Conservation (phyloP, 768 basidiomycete genomes). For the Boletus sensibilis region DNA sequence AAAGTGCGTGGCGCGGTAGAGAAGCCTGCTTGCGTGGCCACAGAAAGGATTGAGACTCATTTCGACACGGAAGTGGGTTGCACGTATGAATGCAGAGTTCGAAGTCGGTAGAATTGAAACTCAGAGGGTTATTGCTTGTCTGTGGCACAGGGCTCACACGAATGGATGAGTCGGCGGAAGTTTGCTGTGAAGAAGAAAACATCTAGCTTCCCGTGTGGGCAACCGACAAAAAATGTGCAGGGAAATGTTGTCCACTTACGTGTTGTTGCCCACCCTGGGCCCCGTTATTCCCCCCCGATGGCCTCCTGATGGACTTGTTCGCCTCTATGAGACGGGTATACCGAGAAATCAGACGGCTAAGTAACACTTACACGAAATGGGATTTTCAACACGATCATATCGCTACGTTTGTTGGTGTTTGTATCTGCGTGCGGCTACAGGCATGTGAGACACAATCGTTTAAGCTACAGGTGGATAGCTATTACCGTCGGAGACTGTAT, state of each 20-base stretch:
- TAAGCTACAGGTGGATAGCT: background rate
- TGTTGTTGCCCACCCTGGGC: conserved; percentile 4
- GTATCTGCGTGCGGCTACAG: conserved; percentile 9
- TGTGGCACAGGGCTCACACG: conserved; percentile 5
- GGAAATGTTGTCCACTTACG: conserved; percentile 10
- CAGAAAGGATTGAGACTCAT: conserved; percentile 27
- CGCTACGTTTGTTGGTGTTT: conserved; percentile 15
- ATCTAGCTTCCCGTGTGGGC: background rate
- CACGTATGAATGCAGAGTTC: conserved; percentile 31
- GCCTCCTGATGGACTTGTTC: conserved; percentile 12
- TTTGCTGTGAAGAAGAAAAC: background rate
- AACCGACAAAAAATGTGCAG: background rate
- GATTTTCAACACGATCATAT: conserved; percentile 23
- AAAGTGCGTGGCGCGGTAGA: conserved; percentile 28
- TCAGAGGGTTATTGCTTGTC: background rate
- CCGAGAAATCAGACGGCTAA: background rate
- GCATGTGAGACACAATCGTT: conserved; percentile 5
- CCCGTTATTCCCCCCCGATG: background rate
- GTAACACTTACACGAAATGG: conserved; percentile 19
- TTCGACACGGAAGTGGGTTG: conserved; percentile 23
- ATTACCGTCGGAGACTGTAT: conserved; percentile 14
- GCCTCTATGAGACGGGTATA: background rate
- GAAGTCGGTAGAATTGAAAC: conserved; percentile 9
- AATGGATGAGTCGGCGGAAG: background rate
- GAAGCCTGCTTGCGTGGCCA: conserved; percentile 23